Evolutionary conservation across 805 yeast genomes (phyloP), one percentile per base, ranked within the genome.

Genomic region (Candida piceae): DNA sequence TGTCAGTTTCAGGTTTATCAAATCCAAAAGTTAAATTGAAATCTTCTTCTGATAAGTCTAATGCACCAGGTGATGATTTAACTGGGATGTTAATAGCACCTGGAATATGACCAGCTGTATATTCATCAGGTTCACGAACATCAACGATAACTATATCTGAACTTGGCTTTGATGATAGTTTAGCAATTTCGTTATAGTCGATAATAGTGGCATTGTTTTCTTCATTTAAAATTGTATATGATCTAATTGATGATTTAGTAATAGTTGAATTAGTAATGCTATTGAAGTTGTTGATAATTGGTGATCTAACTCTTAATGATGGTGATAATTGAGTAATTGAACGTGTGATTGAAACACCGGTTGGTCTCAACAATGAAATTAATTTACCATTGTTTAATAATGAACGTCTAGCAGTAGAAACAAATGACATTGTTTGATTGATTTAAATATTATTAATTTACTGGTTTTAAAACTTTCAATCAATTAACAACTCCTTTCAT

Each of bases 61-160:
- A 69, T 0, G 97, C 97, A 16, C 96, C 95, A 0, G 97, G 97
- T 10, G 89, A 76, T 4, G 93, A 77, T 55, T 87, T 87, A 64
- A 79, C 81, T 15, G 98, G 97, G 40, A 90, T 74, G 56, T 93
- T 93, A 39, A 89, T 62, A 5, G 97, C 81, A 11, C 76, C 73
- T 20, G 96, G 96, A 49, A 90, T 83, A 55, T 74, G 78, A 29
- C 96, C 96, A 32, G 67, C 76, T 26, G 64, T 64, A 38, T 40
- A 63, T 63, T 90, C 98, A 18, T 68, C 72, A 5, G 97, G 96
- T 66, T 90, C 97, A 58, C 98, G 78, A 16, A 86, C 97, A 56
- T 90, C 98, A 17, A 90, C 79, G 26, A 90, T 62, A 29, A 86
- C 63, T 12, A 75, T 68, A 37, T 65, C 67, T 11, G 45, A 11